Conservation (phyloP, 108 stramenopile species). For the Skeletonema costatum region DNA sequence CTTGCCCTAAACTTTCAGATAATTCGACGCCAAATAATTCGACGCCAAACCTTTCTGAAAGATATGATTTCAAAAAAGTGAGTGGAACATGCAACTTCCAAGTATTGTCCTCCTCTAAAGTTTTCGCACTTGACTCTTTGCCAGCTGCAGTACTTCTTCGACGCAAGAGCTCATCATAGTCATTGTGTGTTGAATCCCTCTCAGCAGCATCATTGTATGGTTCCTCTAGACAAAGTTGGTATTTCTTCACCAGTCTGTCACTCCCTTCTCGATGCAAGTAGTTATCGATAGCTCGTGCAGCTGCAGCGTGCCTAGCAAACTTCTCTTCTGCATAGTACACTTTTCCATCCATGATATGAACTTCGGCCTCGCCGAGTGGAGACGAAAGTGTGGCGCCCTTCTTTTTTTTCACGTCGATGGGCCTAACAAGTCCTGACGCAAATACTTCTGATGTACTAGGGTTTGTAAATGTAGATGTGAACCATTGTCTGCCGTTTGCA, state of each 20-base stretch:
- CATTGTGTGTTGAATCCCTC: not conserved
- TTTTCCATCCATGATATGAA: slow-evolving; percentile 18
- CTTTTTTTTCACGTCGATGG: slow-evolving; percentile 1
- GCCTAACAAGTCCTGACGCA: slow-evolving; percentile 15
- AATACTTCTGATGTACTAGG: slow-evolving; percentile 34
- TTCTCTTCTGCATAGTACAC: slow-evolving; percentile 16
- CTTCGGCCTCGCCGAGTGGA: slow-evolving; percentile 9
- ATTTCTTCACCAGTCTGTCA: not conserved
- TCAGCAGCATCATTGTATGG: not conserved
- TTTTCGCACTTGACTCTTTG: not conserved
- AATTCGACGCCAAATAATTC: too few species aligned
- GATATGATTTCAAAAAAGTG: too few species aligned
- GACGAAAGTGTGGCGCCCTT: not conserved
- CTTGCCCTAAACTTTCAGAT: too few species aligned
- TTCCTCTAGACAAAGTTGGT: slow-evolving; percentile 31
- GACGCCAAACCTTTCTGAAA: too few species aligned
- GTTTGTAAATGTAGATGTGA: slow-evolving; percentile 29
- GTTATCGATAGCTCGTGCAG: slow-evolving; percentile 41
- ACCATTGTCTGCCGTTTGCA: not conserved
- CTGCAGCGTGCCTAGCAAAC: slow-evolving; percentile 33
- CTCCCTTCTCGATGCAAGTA: slow-evolving; percentile 20
- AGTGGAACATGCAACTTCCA: too few species aligned
- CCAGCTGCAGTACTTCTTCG: not conserved
- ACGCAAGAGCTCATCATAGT: slow-evolving; percentile 5
- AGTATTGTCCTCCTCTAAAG: not conserved